Percentiles rank a stretch among this genome's conserved stretches.
These are phyloP conservation scores for Casuarina glauca DNA, from an alignment of 306 rosid genomes.

Conservation along the genomic window DNA sequence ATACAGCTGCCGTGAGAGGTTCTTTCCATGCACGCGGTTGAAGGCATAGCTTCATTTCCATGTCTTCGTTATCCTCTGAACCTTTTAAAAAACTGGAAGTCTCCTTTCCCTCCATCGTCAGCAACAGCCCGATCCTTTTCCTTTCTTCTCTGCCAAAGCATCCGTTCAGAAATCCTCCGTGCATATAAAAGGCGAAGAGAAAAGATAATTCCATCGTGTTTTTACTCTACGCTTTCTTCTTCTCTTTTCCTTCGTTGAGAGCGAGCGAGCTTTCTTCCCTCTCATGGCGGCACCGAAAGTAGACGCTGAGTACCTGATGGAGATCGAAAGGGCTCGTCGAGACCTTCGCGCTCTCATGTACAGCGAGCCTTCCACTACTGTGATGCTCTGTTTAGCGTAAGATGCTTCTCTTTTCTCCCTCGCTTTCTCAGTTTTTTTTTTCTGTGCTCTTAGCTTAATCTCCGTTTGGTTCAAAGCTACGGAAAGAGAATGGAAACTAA, in stretches of 20 bases:
- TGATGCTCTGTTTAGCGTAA: constrained; percentile 93
- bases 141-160: neutral
- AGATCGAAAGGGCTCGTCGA: constrained; percentile 63
- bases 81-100: neutral
- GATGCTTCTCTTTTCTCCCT: neutral
- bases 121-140: neutral
- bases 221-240: neutral
- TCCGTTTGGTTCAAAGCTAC: no score
- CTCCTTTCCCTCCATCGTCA: neutral
- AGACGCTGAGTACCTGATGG: constrained; percentile 46
- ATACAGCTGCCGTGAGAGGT: no score
- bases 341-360: constrained; percentile 78
- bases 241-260: neutral
- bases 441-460: no score
- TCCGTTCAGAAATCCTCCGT: neutral
- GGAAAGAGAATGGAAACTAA: no score
- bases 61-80: no score
- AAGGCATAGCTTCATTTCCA: no score
- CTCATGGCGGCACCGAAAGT: constrained; percentile 41
- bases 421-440: neutral
- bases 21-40: no score
- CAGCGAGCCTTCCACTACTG: constrained; percentile 61
- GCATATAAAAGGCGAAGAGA: neutral
- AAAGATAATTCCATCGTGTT: neutral
- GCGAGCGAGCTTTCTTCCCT: neutral